Percentiles rank a stretch among this genome's conserved stretches.
These are phyloP conservation scores for Physcomitrium patens DNA, from an alignment of 225 moss, liverwort and hornwort genomes.

Conservation along the genomic window DNA sequence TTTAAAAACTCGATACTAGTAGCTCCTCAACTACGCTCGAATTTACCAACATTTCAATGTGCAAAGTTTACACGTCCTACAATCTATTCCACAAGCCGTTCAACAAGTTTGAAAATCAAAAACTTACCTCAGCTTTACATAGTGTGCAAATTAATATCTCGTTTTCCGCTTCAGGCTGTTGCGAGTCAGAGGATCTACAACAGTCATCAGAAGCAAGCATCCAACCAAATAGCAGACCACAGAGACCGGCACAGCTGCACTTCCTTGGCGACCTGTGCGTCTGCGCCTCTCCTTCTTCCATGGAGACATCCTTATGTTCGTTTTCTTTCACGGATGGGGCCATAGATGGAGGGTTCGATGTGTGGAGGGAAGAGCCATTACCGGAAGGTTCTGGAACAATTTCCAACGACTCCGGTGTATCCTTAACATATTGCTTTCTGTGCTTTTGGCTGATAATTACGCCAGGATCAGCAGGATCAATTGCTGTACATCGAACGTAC, in stretches of 20 bases:
- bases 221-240: slow-evolving; percentile 75
- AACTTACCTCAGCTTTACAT: slow-evolving; percentile 84
- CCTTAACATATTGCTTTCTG: slow-evolving; percentile 46
- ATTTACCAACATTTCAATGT: neutral
- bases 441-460: slow-evolving; percentile 51
- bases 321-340: slow-evolving; percentile 49
- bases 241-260: slow-evolving; percentile 53
- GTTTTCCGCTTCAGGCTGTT: slow-evolving; percentile 68
- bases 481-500: slow-evolving; percentile 89
- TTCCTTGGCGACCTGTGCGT: slow-evolving; percentile 37
- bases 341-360: slow-evolving; percentile 64
- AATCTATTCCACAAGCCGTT: slow-evolving; percentile 13
- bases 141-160: slow-evolving; percentile 90
- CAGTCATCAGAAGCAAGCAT: slow-evolving; percentile 71
- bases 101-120: slow-evolving; percentile 11
- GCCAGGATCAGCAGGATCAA: slow-evolving; percentile 91
- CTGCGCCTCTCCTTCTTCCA: slow-evolving; percentile 52
- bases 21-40: neutral
- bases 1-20: neutral
- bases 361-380: slow-evolving; percentile 47
- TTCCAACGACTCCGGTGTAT: slow-evolving; percentile 52
- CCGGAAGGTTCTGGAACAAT: slow-evolving; percentile 38
- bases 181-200: slow-evolving; percentile 47
- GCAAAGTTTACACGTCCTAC: neutral
- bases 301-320: slow-evolving; percentile 42